phyloP scores from a whole-genome alignment of 805 yeast species.

The Saccharomycopsis synnaedendra region DNA sequence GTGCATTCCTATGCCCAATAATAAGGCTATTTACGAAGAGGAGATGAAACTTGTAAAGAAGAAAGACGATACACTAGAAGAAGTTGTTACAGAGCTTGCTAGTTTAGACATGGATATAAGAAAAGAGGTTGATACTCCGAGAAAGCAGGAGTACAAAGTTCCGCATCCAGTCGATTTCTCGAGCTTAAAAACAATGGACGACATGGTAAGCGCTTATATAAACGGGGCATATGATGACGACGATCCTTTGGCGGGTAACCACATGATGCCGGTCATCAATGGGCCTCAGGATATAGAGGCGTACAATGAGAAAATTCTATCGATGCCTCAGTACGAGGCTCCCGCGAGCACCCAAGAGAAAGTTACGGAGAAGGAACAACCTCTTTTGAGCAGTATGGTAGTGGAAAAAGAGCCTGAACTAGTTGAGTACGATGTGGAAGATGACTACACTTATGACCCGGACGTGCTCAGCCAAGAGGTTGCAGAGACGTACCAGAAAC shows the following conservation, averaged over 20 bases:
- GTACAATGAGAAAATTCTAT: conserved; percentile 32
- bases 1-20: too few species aligned
- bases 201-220: conserved; percentile 43
- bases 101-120: too few species aligned
- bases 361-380: conserved; percentile 23
- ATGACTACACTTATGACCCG: conserved; percentile 10
- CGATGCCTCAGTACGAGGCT: conserved; percentile 18
- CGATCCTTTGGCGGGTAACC: conserved; percentile 27
- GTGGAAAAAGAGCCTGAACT: conserved; percentile 25
- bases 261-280: conserved; percentile 34
- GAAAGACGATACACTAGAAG: too few species aligned
- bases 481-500: conserved; percentile 41
- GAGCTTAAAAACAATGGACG: conserved; percentile 28
- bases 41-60: too few species aligned
- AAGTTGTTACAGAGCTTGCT: too few species aligned
- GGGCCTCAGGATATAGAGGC: conserved; percentile 36
- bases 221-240: conserved; percentile 46
- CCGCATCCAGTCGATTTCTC: conserved; percentile 22
- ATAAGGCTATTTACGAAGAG: too few species aligned
- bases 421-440: conserved; percentile 1
- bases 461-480: conserved; percentile 34
- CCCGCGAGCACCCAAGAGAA: conserved; percentile 3
- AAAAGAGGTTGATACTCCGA: too few species aligned
- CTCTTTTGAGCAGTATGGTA: conserved; percentile 31
- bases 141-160: not conserved